Base-by-base conservation (phyloP, 2,329 filamentous ascomycete genomes). In the Falciphora oryzae region DNA sequence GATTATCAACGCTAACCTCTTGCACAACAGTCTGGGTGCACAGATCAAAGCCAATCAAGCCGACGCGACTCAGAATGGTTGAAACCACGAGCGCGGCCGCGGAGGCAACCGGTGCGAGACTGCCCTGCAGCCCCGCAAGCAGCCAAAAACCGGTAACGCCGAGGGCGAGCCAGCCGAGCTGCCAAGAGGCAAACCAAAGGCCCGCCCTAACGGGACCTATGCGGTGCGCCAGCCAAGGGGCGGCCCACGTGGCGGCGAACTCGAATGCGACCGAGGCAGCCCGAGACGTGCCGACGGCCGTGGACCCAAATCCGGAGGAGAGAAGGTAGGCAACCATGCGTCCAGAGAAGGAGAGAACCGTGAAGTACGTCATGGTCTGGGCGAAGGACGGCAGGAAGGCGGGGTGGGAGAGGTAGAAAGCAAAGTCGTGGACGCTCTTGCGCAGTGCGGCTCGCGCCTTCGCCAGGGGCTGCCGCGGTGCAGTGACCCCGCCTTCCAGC, bases 151-250 rank as follows among this genome's bases (percentile, higher is more conserved):
- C 27, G 2, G 71, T 69, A 3, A 81, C 73, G 0, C 79, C 83
- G 0, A 72, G 76, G 1, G 76, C 77, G 5, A 88, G 75, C 68
- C 82, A 86, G 3, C 78, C 65, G n/a, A 89, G 77, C 71, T 92
- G 89, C 84, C 87, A 90, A 64, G 83, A 87, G 13, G 89, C 71
- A 67, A 85, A 86, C 90, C 90, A 93, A 3, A 92, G 79, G 0
- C 89, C 90, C 0, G 83, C 81, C n/a, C 90, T 78, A 10, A 91
- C 78, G 1, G 81, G 76, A 0, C 87, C 85, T 56, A 89, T 81
- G 56, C 74, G 75, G 2, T 69, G 69, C 79, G 86, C 87, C 18
- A 88, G 71, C 64, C 76, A 75, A 0, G 87, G 87, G 0, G 82
- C 85, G 0, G 82, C 71, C 79, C 84, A 88, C 0, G 88, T 90